These are phyloP conservation scores for Chlorella sp. DNA, from an alignment of 139 green algal genomes.

Conservation along the genomic window DNA sequence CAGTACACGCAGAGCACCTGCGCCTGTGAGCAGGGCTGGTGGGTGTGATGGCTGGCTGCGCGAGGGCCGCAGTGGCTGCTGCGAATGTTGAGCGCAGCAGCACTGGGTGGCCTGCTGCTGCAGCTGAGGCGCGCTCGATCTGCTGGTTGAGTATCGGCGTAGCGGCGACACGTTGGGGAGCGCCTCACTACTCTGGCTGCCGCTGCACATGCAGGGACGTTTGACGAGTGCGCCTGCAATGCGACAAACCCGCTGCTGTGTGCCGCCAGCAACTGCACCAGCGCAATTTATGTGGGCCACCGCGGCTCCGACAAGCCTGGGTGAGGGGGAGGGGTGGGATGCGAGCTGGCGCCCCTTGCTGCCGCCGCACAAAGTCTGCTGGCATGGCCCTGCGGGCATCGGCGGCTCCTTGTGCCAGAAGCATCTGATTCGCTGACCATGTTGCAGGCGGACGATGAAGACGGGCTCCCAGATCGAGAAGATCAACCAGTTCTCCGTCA, in stretches of 20 bases:
- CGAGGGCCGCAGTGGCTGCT: background rate
- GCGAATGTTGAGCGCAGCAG: background rate
- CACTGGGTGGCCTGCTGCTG: background rate
- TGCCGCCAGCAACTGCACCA: slow-evolving; percentile 41
- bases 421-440: too few species aligned
- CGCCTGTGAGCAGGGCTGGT: slow-evolving; percentile 29
- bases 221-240: slow-evolving; percentile 28
- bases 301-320: slow-evolving; percentile 42
- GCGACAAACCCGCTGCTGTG: slow-evolving; percentile 12
- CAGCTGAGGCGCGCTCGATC: background rate
- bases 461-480: slow-evolving; percentile 44
- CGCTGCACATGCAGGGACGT: background rate
- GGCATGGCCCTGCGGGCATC: too few species aligned
- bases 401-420: too few species aligned
- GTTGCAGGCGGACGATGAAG: slow-evolving; percentile 22
- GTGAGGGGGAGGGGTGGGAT: too few species aligned
- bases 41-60: background rate
- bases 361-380: too few species aligned
- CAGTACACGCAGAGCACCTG: slow-evolving; percentile 35
- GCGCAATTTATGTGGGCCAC: slow-evolving; percentile 40
- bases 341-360: too few species aligned
- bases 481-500: slow-evolving; percentile 50
- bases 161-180: too few species aligned
- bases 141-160: too few species aligned
- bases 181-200: background rate